phyloP scores from a whole-genome alignment of 2,329 filamentous ascomycete genomes.

The Neopestalotiopsis sp. region DNA sequence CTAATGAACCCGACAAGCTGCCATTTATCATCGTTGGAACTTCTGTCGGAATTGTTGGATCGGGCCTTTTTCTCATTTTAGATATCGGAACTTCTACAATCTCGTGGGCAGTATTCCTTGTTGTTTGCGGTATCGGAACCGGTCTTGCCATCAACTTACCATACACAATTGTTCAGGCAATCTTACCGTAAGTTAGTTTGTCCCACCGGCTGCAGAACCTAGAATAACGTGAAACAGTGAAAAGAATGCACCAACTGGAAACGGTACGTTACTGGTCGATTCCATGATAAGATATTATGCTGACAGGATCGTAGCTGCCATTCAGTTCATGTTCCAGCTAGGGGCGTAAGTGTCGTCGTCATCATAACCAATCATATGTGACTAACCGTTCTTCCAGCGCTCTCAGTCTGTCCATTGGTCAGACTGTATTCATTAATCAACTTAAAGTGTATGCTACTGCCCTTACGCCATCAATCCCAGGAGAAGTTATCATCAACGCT shows the following conservation, averaged over 20 bases:
- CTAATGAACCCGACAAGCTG: slow-evolving; percentile 5
- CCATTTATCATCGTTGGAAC: slow-evolving; percentile 43
- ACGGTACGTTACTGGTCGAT: background rate
- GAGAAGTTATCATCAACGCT: background rate
- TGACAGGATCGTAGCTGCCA: background rate
- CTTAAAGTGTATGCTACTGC: background rate
- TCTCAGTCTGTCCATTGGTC: background rate
- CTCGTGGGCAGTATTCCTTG: slow-evolving; percentile 44
- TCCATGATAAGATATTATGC: background rate
- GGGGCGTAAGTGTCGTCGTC: background rate
- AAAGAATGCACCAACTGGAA: background rate
- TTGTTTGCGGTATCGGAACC: slow-evolving; percentile 48
- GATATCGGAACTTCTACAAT: slow-evolving; percentile 28
- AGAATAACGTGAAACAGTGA: background rate
- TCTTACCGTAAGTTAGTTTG: background rate
- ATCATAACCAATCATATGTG: background rate
- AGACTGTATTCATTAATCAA: background rate
- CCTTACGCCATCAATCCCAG: background rate
- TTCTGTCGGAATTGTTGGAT: slow-evolving; percentile 37
- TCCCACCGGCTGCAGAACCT: background rate
- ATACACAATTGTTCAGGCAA: slow-evolving; percentile 20
- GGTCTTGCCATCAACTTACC: slow-evolving; percentile 46
- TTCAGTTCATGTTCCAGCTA: slow-evolving; percentile 7
- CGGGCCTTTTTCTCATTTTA: slow-evolving; percentile 38
- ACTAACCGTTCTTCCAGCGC: background rate